These are phyloP conservation scores for Vitis rupestris DNA, from an alignment of 164 flowering plant species.

Conservation along the genomic window DNA sequence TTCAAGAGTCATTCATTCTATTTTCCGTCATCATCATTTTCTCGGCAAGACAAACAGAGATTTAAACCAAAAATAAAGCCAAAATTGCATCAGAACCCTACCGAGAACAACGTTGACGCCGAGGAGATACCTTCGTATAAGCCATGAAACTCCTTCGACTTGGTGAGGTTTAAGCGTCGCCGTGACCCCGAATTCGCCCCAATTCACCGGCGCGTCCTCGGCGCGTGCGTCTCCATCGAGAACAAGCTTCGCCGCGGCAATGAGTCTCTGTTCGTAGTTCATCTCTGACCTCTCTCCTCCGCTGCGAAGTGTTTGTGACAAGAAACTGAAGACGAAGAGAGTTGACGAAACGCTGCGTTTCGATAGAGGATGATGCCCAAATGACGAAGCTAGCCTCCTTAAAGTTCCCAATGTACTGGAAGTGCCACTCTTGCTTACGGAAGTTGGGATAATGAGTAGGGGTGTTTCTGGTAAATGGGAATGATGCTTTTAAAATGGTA, in stretches of 20 bases:
- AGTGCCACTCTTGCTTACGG: too few relatives aligned
- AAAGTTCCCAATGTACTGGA: too few relatives aligned
- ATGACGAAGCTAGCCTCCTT: too few relatives aligned
- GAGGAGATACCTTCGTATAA: constrained; percentile 57
- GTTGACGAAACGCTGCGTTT: too few relatives aligned
- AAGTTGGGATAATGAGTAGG: too few relatives aligned
- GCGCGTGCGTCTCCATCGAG: constrained; percentile 37
- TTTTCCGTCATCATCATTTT: not conserved
- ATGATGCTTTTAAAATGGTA: too few relatives aligned
- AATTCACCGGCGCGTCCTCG: constrained; percentile 22
- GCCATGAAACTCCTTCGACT: constrained; percentile 85
- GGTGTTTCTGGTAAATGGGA: too few relatives aligned
- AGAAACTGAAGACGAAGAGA: too few relatives aligned
- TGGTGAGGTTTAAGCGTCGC: constrained; percentile 88
- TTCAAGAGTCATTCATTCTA: too few relatives aligned
- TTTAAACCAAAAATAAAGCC: not conserved
- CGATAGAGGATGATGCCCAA: too few relatives aligned
- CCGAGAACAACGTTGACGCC: constrained; percentile 94
- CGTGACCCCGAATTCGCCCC: constrained; percentile 47
- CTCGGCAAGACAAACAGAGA: not conserved
- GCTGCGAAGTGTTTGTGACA: not conserved
- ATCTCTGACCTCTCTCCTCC: constrained; percentile 17
- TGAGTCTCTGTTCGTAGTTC: constrained; percentile 68
- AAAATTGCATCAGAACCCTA: constrained; percentile 13
- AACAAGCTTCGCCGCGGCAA: constrained; percentile 62